Evolutionary conservation across 768 basidiomycete genomes (phyloP).

Genomic region (Boletus edulis): DNA sequence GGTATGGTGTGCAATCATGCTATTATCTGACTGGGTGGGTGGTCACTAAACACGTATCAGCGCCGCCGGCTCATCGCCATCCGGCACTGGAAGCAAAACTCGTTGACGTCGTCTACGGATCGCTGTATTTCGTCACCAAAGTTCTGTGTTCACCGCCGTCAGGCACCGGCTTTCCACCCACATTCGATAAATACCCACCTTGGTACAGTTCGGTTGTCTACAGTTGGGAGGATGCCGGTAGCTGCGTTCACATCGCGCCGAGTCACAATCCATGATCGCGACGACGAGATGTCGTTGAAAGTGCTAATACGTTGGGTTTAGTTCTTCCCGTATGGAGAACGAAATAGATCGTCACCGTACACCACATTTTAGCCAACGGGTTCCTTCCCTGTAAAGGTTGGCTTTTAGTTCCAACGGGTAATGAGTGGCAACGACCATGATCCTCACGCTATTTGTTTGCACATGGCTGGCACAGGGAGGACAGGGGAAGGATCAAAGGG

Average conservation of each 20-base stretch:
- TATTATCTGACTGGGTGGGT: slow-evolving; percentile 4
- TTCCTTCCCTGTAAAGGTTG: slow-evolving; percentile 58
- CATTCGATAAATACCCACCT: slow-evolving; percentile 42
- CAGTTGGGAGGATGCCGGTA: slow-evolving; percentile 57
- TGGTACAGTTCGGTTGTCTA: slow-evolving; percentile 49
- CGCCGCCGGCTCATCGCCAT: slow-evolving; percentile 46
- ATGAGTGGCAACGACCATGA: not conserved
- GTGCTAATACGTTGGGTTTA: slow-evolving; percentile 45
- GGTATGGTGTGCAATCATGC: slow-evolving; percentile 27
- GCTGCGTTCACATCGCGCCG: slow-evolving; percentile 60
- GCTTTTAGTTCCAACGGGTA: not conserved
- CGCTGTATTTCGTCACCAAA: slow-evolving; percentile 68
- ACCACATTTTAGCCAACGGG: slow-evolving; percentile 69
- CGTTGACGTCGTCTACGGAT: slow-evolving; percentile 67
- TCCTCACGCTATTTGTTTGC: slow-evolving; percentile 73
- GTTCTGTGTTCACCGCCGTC: slow-evolving; percentile 39
- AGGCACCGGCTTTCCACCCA: slow-evolving; percentile 11
- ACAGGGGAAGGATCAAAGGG: not conserved
- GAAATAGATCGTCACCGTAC: slow-evolving; percentile 38
- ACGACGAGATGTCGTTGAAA: slow-evolving; percentile 75
- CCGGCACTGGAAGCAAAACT: slow-evolving; percentile 68
- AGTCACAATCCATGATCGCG: slow-evolving; percentile 76
- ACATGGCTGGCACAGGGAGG: slow-evolving; percentile 44
- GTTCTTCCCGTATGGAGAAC: not conserved
- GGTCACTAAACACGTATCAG: slow-evolving; percentile 8